Evolutionary conservation across 2,329 filamentous ascomycete genomes (phyloP), one percentile per base, ranked within the genome.

Genomic region (Diplodia mutila): DNA sequence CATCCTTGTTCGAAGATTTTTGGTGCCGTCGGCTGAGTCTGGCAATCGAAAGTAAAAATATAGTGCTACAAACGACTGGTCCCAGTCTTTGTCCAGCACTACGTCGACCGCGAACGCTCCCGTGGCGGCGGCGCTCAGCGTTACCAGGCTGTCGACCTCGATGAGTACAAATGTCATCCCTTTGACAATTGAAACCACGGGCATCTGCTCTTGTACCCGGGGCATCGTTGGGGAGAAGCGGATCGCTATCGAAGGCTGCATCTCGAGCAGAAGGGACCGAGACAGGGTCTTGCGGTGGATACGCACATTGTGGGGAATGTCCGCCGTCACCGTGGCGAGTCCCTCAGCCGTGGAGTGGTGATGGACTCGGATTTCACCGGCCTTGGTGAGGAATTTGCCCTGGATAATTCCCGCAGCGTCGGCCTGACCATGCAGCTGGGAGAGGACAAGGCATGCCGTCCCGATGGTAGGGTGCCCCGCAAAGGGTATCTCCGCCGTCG

Each of bases 91-190:
- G 69, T 84, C 82, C 21, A 83, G 73, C 51, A 72, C 71, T 14
- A 72, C 75, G 18, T 72, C 76, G 51, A 81, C 73, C 14, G 80
- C 59, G 14, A 75, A 66, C 29, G 66, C 74, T 34, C 71, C 71
- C 34, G 77, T 71, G 3, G 82, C 79, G 12, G 83, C 76, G 14
- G 77, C 72, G 5, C 79, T 83, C 21, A 94, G 81, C 8, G 85
- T 83, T 34, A 87, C 87, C 11, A 92, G 77, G 65, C 83, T 84
- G 0, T 86, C 81, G 25, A 95, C 81, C 71, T 86, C 80, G 16
- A 91, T 81, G 37, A 92, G 84, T n/a, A 87, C 78, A 76, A 93
- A 93, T 0, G 86, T 87, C 89, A 94, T 90, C 57, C 91, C 91
- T 53, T 87, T 87, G 42, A 93, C 90, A 54, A 93, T 81, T 52